Base-by-base conservation (phyloP, 257 asterid genomes). In the Lycium barbarum region DNA sequence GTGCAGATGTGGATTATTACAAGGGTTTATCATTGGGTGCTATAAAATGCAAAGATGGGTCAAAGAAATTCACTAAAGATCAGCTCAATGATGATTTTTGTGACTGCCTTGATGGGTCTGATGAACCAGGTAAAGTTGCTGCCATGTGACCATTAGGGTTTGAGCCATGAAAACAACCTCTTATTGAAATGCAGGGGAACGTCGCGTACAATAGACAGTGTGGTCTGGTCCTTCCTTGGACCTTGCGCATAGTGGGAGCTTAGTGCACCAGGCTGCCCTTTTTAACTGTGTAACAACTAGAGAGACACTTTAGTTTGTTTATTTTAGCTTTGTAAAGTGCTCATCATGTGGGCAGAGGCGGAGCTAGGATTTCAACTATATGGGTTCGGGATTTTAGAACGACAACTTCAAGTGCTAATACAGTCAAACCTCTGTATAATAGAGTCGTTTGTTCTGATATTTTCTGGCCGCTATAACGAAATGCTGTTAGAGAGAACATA, bases 61-160 rank as follows among this genome's bases (percentile, higher is more conserved):
- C 98, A 15, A 89, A 87, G 86, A 89, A 83, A 84, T 90, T 94
- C 88, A 88, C 85, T 80, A 90, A 87, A 86, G 91, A 95, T 66
- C 99, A 93, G 91, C 85, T 96, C 85, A 96, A 96, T 81, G 99
- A 96, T 88, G 98, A 96, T 81, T 96, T 92, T 90, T 96, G 99
- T 43, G 99, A 96, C 89, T 96, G 99, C 85, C 93, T 88, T 9
- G 99, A 96, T 89, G 99, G 98, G 87, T 92, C 99, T 40, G 99
- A 96, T 82, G 99, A 96, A 91, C 99, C 99, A n/a, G 99, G 33
- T 26, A 26, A 26, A 26, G 33, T 26, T 26, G 33, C 33, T 26
- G 33, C 33, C 33, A 26, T 26, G 33, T 26, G 33, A 26, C 33
- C 1, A 26, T 0, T 0, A 26, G 33, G 33, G 33, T 26, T 26